Conservation (phyloP, 805 yeast species). For the Metschnikowia baotianmanensis region DNA sequence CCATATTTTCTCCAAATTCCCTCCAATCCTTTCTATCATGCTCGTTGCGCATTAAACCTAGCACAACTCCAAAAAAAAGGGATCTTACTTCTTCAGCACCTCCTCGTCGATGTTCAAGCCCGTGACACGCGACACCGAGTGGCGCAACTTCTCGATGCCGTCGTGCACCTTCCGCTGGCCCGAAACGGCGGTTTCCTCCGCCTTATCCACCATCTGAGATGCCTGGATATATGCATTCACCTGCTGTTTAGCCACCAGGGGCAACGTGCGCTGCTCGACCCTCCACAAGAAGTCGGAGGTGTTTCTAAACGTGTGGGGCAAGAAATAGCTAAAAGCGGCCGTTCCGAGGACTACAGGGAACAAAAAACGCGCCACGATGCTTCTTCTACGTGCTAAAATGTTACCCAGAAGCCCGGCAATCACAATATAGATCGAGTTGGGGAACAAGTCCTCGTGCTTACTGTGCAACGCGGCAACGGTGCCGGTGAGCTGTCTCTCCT, state of each 20-base stretch:
- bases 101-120: conserved; percentile 68
- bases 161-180: conserved; percentile 37
- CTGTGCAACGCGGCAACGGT: conserved; percentile 65
- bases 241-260: conserved; percentile 64
- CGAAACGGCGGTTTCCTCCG: conserved; percentile 42
- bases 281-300: conserved; percentile 56
- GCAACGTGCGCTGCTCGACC: conserved; percentile 58
- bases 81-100: conserved; percentile 44
- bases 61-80: not conserved
- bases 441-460: conserved; percentile 65
- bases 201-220: conserved; percentile 37
- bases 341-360: conserved; percentile 62
- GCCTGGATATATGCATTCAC: conserved; percentile 37
- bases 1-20: no score
- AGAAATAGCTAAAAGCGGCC: conserved; percentile 62
- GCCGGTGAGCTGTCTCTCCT: conserved; percentile 61
- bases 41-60: no score
- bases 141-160: conserved; percentile 39
- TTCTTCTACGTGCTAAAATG: conserved; percentile 67
- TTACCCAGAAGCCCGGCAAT: conserved; percentile 73
- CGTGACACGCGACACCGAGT: conserved; percentile 51
- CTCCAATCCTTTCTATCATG: no score
- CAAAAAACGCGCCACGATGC: conserved; percentile 49
- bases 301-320: conserved; percentile 71
- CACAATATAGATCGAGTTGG: conserved; percentile 65